Evolutionary conservation across 73 alveolate species (phyloP).

Genomic region (Blepharisma stoltei): DNA sequence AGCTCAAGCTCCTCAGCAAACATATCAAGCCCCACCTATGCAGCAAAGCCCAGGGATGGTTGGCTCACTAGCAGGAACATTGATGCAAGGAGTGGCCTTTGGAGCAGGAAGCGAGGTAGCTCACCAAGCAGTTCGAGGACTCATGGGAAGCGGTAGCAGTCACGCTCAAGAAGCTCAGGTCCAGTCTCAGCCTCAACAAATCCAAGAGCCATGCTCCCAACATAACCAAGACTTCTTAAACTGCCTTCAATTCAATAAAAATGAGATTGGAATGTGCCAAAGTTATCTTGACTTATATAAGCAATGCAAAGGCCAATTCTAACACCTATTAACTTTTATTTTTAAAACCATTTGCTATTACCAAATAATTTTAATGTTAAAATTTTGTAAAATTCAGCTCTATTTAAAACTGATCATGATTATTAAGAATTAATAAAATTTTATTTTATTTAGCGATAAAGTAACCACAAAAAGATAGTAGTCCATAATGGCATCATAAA

Average conservation of each 20-base stretch:
- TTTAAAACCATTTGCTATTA: no score
- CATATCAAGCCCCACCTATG: background rate
- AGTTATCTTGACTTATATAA: conserved; percentile 53
- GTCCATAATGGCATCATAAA: background rate
- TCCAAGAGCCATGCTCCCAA: conserved; percentile 24
- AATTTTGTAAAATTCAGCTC: no score
- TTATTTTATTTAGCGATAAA: background rate
- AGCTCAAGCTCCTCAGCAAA: conserved; percentile 20
- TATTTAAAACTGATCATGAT: no score
- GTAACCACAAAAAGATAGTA: background rate
- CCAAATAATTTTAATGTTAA: no score
- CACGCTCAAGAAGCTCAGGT: background rate
- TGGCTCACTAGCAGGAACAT: conserved; percentile 56
- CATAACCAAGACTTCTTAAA: conserved; percentile 1
- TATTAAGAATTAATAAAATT: background rate
- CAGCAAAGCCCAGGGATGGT: conserved; percentile 37
- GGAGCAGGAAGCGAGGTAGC: conserved; percentile 76
- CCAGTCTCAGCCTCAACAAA: background rate
- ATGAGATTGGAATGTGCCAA: conserved; percentile 55
- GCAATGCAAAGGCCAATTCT: conserved; percentile 35
- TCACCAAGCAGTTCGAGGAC: conserved; percentile 62
- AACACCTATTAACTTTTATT: background rate
- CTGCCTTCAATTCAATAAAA: conserved; percentile 14
- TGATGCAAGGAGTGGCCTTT: conserved; percentile 69
- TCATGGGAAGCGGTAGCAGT: conserved; percentile 51